Evolutionary conservation across 2,329 filamentous ascomycete genomes (phyloP).

Genomic region (Pestalotiopsis sp.): DNA sequence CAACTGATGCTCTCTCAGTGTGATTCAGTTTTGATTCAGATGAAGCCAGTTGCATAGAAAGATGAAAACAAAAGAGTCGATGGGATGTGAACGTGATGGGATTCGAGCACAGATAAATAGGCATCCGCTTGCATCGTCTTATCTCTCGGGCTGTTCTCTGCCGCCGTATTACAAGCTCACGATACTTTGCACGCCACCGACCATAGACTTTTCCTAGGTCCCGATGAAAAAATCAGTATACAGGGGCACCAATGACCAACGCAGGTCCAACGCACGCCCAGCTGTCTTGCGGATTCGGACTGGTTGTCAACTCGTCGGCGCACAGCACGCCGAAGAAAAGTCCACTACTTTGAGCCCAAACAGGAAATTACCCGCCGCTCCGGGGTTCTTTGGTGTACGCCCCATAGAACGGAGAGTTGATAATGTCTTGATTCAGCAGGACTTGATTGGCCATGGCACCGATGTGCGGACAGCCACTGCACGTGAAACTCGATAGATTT

Average conservation of each 20-base stretch:
- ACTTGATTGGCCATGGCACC: not conserved
- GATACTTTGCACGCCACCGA: not conserved
- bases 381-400: not conserved
- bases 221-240: not conserved
- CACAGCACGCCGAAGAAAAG: not conserved
- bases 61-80: not conserved
- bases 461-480: not conserved
- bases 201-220: not conserved
- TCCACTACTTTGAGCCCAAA: not conserved
- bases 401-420: not conserved
- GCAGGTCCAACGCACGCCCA: not conserved
- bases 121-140: not conserved
- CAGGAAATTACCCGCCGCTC: not conserved
- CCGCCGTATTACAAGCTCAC: not conserved
- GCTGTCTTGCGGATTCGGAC: not conserved
- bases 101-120: not conserved
- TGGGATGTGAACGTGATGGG: not conserved
- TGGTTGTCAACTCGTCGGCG: not conserved
- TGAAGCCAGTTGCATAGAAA: not conserved
- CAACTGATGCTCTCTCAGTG: not conserved
- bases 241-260: not conserved
- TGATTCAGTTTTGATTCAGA: not conserved
- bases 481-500: too few relatives aligned
- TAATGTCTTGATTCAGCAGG: not conserved
- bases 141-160: not conserved